phyloP scores from a whole-genome alignment of 1,284 basidiomycete species.

The Ustilago curta region DNA sequence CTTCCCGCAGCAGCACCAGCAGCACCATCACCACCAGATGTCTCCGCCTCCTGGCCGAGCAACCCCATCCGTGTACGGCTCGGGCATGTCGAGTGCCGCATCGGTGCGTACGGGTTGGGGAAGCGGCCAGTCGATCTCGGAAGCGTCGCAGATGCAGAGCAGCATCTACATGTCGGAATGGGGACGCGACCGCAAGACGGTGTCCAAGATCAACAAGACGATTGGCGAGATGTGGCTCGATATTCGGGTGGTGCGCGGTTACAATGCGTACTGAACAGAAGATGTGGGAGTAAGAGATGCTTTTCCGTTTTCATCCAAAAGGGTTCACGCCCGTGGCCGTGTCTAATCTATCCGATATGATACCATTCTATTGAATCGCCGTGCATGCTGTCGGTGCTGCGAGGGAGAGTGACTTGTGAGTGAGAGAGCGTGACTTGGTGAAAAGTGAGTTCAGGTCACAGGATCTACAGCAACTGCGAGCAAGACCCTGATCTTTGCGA shows the following conservation, averaged over 20 bases:
- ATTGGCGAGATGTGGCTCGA: slow-evolving; percentile 57
- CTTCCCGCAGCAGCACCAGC: slow-evolving; percentile 19
- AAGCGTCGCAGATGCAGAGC: slow-evolving; percentile 42
- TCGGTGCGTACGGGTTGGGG: slow-evolving; percentile 38
- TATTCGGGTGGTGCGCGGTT: slow-evolving; percentile 45
- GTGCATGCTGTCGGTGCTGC: too few relatives aligned
- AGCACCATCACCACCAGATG: slow-evolving; percentile 1
- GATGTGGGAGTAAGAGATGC: too few relatives aligned
- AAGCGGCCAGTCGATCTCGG: slow-evolving; percentile 42
- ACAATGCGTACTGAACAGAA: slow-evolving; percentile 16
- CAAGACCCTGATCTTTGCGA: too few relatives aligned
- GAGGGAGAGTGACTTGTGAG: too few relatives aligned
- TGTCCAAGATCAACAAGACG: slow-evolving; percentile 60
- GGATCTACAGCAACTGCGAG: too few relatives aligned
- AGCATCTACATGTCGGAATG: slow-evolving; percentile 51
- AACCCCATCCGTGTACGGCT: slow-evolving; percentile 26
- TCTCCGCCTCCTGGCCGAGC: slow-evolving; percentile 7
- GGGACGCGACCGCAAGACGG: slow-evolving; percentile 48
- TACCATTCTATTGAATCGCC: too few relatives aligned
- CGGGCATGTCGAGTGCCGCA: slow-evolving; percentile 23
- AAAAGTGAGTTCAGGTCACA: too few relatives aligned
- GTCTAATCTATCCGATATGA: too few relatives aligned
- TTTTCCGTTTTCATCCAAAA: too few relatives aligned
- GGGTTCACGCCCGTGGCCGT: too few relatives aligned
- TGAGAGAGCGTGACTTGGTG: too few relatives aligned